phyloP scores from a whole-genome alignment of 2,329 filamentous ascomycete genomes.

The Colletotrichum gigasporum region DNA sequence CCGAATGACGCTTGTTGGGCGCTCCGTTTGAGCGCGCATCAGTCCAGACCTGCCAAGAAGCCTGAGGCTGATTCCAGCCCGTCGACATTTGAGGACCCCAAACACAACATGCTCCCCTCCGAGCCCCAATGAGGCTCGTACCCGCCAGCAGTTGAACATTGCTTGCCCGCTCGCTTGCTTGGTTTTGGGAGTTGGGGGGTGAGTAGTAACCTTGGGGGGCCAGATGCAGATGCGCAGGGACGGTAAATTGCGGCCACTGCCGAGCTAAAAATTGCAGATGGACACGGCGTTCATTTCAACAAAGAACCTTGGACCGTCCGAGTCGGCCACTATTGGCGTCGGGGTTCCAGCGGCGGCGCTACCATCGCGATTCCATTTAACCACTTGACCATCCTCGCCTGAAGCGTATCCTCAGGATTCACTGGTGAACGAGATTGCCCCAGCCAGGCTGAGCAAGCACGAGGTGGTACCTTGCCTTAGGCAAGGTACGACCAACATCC shows the following conservation, averaged over 20 bases:
- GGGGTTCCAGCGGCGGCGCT: slow-evolving; percentile 26
- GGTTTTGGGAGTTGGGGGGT: neutral
- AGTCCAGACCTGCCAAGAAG: slow-evolving; percentile 23
- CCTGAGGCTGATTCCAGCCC: slow-evolving; percentile 22
- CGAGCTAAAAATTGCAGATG: slow-evolving; percentile 28
- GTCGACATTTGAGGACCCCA: neutral
- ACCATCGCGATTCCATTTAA: slow-evolving; percentile 19
- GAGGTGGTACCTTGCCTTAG: neutral
- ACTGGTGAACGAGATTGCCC: neutral
- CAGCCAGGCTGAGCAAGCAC: neutral
- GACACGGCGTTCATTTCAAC: slow-evolving; percentile 27
- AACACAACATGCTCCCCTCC: neutral
- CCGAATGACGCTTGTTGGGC: neutral
- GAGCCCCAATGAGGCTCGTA: slow-evolving; percentile 8
- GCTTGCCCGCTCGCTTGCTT: slow-evolving; percentile 8
- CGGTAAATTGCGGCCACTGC: slow-evolving; percentile 28
- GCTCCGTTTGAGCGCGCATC: slow-evolving; percentile 2
- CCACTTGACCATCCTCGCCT: slow-evolving; percentile 15
- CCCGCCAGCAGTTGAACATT: neutral
- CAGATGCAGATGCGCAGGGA: slow-evolving; percentile 23
- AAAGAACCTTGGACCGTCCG: slow-evolving; percentile 23
- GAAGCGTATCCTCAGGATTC: slow-evolving; percentile 14
- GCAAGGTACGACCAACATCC: neutral
- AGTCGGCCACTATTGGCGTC: slow-evolving; percentile 28
- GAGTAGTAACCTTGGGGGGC: slow-evolving; percentile 8